Evolutionary conservation across 179 eudicot species (phyloP).

Genomic region (Drosera spatulata): DNA sequence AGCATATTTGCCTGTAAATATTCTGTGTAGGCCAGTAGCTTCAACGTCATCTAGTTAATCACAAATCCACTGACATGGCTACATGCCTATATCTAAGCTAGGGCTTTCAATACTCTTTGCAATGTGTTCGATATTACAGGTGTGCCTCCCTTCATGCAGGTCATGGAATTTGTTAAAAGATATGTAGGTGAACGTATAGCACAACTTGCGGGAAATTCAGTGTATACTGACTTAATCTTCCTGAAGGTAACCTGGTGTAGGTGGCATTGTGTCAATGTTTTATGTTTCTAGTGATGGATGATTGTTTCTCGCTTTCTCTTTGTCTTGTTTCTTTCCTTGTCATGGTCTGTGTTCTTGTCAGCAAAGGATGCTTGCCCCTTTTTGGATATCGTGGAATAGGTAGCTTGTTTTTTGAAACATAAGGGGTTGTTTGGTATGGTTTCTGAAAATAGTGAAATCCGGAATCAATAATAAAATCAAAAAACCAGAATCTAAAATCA

Average conservation of each 20-base stretch:
- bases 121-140: not conserved
- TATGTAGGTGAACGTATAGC: constrained; percentile 45
- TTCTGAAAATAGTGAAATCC: no score
- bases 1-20: no score
- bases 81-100: not conserved
- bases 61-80: not conserved
- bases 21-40: not conserved
- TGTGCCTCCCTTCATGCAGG: constrained; percentile 29
- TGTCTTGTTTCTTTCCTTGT: no score
- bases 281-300: not conserved
- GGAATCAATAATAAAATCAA: no score
- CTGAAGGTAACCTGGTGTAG: constrained; percentile 37
- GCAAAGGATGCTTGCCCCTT: no score
- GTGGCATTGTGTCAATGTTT: not conserved
- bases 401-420: no score
- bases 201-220: constrained; percentile 75
- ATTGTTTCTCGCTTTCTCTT: not conserved
- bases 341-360: no score
- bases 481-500: no score
- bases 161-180: constrained; percentile 61
- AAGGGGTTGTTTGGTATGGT: no score
- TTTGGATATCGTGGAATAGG: no score
- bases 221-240: constrained; percentile 58
- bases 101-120: not conserved
- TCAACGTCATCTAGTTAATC: not conserved